A percentile compares a stretch with the other conserved stretches of the same genome.
Conservation (phyloP, 495 filamentous ascomycete genomes). For the Xanthoparmelia taractica region DNA sequence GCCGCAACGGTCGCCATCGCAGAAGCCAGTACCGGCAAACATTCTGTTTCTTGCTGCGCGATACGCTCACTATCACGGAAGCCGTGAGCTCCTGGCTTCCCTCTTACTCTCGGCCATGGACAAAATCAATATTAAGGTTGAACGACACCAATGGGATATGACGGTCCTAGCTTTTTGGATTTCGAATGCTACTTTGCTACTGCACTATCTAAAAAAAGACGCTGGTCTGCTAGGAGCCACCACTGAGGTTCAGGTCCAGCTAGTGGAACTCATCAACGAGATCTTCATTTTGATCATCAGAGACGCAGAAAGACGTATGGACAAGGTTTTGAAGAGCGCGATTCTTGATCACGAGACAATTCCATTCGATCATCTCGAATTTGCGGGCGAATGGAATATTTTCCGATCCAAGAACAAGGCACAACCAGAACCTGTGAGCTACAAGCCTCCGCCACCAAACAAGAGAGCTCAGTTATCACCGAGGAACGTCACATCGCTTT, state of each 20-base stretch:
- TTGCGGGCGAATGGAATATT: slow-evolving; percentile 96
- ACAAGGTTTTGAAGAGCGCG: slow-evolving; percentile 84
- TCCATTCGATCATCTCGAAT: slow-evolving; percentile 90
- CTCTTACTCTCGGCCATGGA: slow-evolving; percentile 83
- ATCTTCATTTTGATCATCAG: slow-evolving; percentile 98
- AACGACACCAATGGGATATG: slow-evolving; percentile 97
- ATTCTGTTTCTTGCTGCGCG: slow-evolving; percentile 90
- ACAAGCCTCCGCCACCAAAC: slow-evolving; percentile 90
- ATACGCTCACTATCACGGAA: slow-evolving; percentile 96
- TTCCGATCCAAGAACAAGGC: slow-evolving; percentile 87
- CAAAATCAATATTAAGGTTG: slow-evolving; percentile 93
- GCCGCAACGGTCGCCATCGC: slow-evolving; percentile 85
- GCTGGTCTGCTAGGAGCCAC: slow-evolving; percentile 72
- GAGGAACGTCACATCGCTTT: slow-evolving; percentile 90
- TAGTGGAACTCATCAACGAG: slow-evolving; percentile 94
- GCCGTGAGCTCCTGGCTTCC: slow-evolving; percentile 68
- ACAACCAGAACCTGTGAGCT: slow-evolving; percentile 78
- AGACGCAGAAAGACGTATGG: slow-evolving; percentile 94
- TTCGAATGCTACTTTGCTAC: slow-evolving; percentile 87
- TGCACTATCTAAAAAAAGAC: slow-evolving; percentile 97
- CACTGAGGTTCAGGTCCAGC: slow-evolving; percentile 80
- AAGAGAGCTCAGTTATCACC: slow-evolving; percentile 84
- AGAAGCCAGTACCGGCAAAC: slow-evolving; percentile 96
- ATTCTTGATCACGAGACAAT: slow-evolving; percentile 99
- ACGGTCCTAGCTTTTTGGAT: slow-evolving; percentile 98